Evolutionary conservation across 352 stramenopile genomes (phyloP), one percentile per base, ranked within the genome.

Genomic region (Globisporangium spinosum): DNA sequence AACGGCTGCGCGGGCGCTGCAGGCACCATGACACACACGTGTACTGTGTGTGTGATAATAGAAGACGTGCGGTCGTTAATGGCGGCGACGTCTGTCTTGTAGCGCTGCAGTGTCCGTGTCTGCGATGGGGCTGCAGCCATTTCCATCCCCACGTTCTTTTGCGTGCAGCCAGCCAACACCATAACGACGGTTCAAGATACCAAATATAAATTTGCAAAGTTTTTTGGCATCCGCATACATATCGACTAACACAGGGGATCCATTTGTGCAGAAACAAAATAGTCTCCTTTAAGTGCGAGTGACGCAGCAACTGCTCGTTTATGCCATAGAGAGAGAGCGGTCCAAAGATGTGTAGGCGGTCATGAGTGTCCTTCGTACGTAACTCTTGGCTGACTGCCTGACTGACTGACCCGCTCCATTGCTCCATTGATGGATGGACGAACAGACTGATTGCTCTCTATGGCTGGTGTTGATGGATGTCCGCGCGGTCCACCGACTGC

Each of bases 141-240:
- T 60, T 43, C 27, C 54, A 34, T 60, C 55, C 55, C 25, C 55
- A 45, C 55, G 23, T 60, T 43, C 22, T 12, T n/a, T 49, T 20
- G 15, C 15, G 40, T 10, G 40, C 22, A 58, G 20, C 15, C 22
- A 58, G 20, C 15, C 9, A 60, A 17, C 27, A 60, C 25, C 6
- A 32, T 12, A 5, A 47, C 58, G 58, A 64, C 35, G n/a, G 34
- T 38, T 64, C 35, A 64, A 64, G 58, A 64, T 64, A 64, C 35
- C 58, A 5, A 17, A 8, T 12, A 62, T 62, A 8, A 17, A 15
- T 22, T 62, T 40, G 3, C 13, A 43, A 2, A 60, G 54, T 25
- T 22, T 35, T 32, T 34, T 58, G 29, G 0, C 5, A 17, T 6
- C 17, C 15, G 6, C 13, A 20, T 15, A 43, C 0, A 22, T 49